Evolutionary conservation across 2,329 filamentous ascomycete species (phyloP).

Genomic region (Fusarium scirpi): DNA sequence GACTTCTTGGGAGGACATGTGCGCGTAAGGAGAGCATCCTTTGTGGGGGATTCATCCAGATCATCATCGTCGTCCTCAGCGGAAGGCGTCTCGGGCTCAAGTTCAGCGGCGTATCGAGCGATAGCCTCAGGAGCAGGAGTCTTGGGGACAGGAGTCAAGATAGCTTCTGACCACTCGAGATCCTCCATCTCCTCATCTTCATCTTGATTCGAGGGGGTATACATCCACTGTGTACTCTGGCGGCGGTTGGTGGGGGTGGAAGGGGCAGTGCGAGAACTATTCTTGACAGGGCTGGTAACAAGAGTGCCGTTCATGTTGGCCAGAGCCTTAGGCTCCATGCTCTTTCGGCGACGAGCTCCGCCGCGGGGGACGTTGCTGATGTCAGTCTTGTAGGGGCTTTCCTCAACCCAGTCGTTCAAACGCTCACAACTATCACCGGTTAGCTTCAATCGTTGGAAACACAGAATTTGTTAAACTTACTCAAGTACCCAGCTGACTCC

Average conservation of each 20-base stretch:
- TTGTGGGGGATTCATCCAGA: conserved; percentile 48
- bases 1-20: conserved; percentile 70
- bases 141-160: conserved; percentile 68
- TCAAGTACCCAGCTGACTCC: conserved; percentile 91
- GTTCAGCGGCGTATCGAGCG: conserved; percentile 63
- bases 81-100: conserved; percentile 60
- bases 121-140: conserved; percentile 69
- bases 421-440: conserved; percentile 73
- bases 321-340: conserved; percentile 81
- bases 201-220: conserved; percentile 62
- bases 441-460: conserved; percentile 35
- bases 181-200: conserved; percentile 55
- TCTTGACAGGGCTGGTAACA: conserved; percentile 57
- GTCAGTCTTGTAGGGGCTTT: conserved; percentile 76
- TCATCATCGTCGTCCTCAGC: conserved; percentile 47
- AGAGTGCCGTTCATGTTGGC: conserved; percentile 76
- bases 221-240: conserved; percentile 67
- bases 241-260: conserved; percentile 64
- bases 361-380: conserved; percentile 75
- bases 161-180: conserved; percentile 57
- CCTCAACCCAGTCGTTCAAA: conserved; percentile 81
- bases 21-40: conserved; percentile 58
- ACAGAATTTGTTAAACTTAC: conserved; percentile 63
- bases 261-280: conserved; percentile 54
- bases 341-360: conserved; percentile 78